Evolutionary conservation across 352 stramenopile species (phyloP), one percentile per base, ranked within the genome.

Genomic region (Globisporangium ultimum): DNA sequence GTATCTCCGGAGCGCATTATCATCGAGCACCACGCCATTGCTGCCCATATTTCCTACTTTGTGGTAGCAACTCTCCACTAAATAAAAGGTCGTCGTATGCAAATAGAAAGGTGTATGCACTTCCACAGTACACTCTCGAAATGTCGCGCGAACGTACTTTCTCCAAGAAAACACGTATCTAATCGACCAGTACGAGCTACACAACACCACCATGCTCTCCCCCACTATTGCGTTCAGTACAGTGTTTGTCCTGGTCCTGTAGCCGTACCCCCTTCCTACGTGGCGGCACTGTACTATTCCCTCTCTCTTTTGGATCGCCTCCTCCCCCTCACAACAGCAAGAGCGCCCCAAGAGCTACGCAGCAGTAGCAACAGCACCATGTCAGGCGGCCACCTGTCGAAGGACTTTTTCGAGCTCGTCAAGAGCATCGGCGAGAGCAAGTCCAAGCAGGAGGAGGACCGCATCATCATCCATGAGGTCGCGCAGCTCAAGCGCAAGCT

Each of bases 381-480:
- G 88, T 95, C 86, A 70, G 86, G 87, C 71, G 78, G 84, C 34
- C 88, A 96, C 60, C 64, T 97, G 61, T 96, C 91, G 43, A 98
- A 97, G 71, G 98, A 99, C 78, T 99, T 99, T 86, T 99, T 99
- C 76, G 97, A 99, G 84, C 94, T 99, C 55, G 96, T 99, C 71
- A 99, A 99, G 77, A 97, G 96, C 28, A 99, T 99, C 68, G 98
- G 98, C 58, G 98, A 99, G 84, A 98, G 89, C 75, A 99, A 99
- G 78, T 98, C 95, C 18, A 99, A 99, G 85, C 98, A 99, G 80
- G 98, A 99, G 84, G 97, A 99, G 74, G 98, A 99, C 78, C 87
- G 95, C 54, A 99, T 99, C 67, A 98, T 99, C 67, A 78, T 95
- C 55, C 85, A 95, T 78, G 97, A 99, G 78, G 87, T 99, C 41